A percentile compares a stretch with the other conserved stretches of the same genome.
These are phyloP conservation scores for Epichloe gansuensis DNA, from an alignment of 2,329 filamentous ascomycete genomes.

Conservation along the genomic window DNA sequence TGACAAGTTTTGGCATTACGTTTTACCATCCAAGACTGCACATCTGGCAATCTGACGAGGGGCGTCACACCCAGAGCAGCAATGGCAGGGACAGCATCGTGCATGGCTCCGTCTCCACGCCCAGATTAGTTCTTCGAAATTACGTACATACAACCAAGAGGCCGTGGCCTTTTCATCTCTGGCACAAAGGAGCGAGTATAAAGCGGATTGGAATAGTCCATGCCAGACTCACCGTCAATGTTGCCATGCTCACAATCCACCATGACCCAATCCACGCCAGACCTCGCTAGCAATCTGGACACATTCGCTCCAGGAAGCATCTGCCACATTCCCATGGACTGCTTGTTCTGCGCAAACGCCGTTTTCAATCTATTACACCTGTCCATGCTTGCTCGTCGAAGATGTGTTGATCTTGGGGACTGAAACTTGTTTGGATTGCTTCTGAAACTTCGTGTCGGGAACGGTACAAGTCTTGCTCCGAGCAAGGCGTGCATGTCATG, in stretches of 20 bases:
- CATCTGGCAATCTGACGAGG: constrained; percentile 39
- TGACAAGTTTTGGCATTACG: constrained; percentile 13
- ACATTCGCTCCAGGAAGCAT: constrained; percentile 49
- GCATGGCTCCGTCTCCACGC: constrained; percentile 33
- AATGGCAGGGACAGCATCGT: constrained; percentile 40
- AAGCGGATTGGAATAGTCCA: background rate
- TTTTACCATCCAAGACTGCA: constrained; percentile 33
- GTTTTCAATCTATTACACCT: constrained; percentile 35
- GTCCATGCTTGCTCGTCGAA: constrained; percentile 21
- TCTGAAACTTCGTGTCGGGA: background rate
- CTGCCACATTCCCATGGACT: constrained; percentile 49
- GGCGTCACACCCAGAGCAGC: constrained; percentile 31
- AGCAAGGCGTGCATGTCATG: background rate
- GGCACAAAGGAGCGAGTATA: too few species aligned
- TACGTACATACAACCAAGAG: background rate
- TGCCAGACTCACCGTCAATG: constrained; percentile 27
- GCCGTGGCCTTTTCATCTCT: too few species aligned
- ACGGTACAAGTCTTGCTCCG: background rate
- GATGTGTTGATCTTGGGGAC: background rate
- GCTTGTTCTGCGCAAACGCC: constrained; percentile 33
- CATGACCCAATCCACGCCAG: constrained; percentile 54
- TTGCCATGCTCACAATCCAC: constrained; percentile 43
- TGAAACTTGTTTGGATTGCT: background rate
- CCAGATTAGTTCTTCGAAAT: background rate
- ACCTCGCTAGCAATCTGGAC: constrained; percentile 44